phyloP scores from a whole-genome alignment of 768 basidiomycete species.

The Mycena albidolilacea region DNA sequence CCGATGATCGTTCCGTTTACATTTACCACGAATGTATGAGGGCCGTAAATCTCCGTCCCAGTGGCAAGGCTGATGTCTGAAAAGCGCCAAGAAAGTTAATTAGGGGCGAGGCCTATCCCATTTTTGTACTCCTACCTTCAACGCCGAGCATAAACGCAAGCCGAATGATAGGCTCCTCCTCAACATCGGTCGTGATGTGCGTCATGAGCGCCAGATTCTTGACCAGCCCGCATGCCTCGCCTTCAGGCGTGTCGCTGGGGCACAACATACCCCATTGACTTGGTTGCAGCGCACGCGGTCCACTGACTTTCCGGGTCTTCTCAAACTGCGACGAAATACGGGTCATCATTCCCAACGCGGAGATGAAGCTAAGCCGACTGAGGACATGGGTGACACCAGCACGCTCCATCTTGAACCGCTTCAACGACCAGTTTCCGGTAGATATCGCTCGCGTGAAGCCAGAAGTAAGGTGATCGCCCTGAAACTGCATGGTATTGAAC shows the following conservation, averaged over 20 bases:
- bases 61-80: slow-evolving; percentile 92
- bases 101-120: not conserved
- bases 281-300: slow-evolving; percentile 96
- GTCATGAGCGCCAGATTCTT: slow-evolving; percentile 99
- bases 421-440: slow-evolving; percentile 98
- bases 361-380: slow-evolving; percentile 95
- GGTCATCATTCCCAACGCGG: slow-evolving; percentile 99
- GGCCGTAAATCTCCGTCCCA: slow-evolving; percentile 96
- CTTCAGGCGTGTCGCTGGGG: slow-evolving; percentile 98
- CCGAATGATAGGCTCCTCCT: slow-evolving; percentile 93
- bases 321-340: slow-evolving; percentile 99
- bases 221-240: slow-evolving; percentile 98
- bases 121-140: slow-evolving; percentile 73
- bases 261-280: slow-evolving; percentile 99
- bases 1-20: slow-evolving; percentile 98
- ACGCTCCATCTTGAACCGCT: slow-evolving; percentile 99
- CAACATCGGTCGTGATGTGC: slow-evolving; percentile 98
- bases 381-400: slow-evolving; percentile 99
- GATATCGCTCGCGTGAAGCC: slow-evolving; percentile 98
- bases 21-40: slow-evolving; percentile 93
- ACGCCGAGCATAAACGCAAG: slow-evolving; percentile 96
- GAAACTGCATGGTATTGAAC: slow-evolving; percentile 93
- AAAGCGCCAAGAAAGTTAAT: slow-evolving; percentile 34
- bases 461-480: slow-evolving; percentile 95
- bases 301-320: slow-evolving; percentile 98